These are phyloP conservation scores for Begonia peltatifolia DNA, from an alignment of 306 rosid species.

Conservation along the genomic window DNA sequence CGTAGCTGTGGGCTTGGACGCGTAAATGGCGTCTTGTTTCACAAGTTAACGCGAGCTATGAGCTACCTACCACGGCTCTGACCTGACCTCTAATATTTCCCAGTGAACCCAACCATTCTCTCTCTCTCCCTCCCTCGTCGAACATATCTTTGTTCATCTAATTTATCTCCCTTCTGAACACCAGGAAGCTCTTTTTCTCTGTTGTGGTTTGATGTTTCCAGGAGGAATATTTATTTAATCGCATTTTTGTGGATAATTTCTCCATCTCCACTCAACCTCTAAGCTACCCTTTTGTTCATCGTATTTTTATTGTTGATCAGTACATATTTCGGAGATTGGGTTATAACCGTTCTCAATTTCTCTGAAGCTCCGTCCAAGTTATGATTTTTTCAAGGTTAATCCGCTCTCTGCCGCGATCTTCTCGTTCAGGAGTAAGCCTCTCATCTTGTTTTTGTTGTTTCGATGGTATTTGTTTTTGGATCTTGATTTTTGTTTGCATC, in stretches of 20 bases:
- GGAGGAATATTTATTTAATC: neutral
- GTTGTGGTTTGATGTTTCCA: neutral
- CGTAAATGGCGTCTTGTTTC: slow-evolving; percentile 4
- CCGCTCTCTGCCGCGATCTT: slow-evolving; percentile 57
- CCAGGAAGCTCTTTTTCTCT: neutral
- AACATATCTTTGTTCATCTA: neutral
- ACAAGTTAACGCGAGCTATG: slow-evolving; percentile 4
- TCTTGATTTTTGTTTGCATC: neutral
- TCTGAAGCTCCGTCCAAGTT: slow-evolving; percentile 1
- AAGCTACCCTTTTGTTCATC: neutral
- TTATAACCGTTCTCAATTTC: slow-evolving; percentile 1
- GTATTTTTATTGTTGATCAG: neutral
- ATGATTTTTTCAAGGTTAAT: slow-evolving; percentile 54
- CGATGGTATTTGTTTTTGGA: neutral
- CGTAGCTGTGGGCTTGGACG: neutral
- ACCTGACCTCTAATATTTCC: neutral
- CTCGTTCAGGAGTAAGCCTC: slow-evolving; percentile 37
- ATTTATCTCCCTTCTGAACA: neutral
- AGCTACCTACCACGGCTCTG: neutral
- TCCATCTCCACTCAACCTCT: neutral
- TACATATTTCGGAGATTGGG: neutral
- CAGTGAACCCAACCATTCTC: neutral
- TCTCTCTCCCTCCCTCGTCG: neutral
- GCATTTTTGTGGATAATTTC: neutral
- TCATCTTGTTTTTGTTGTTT: neutral